Base-by-base conservation (phyloP, 768 basidiomycete genomes). In the Leccinellum luteum region DNA sequence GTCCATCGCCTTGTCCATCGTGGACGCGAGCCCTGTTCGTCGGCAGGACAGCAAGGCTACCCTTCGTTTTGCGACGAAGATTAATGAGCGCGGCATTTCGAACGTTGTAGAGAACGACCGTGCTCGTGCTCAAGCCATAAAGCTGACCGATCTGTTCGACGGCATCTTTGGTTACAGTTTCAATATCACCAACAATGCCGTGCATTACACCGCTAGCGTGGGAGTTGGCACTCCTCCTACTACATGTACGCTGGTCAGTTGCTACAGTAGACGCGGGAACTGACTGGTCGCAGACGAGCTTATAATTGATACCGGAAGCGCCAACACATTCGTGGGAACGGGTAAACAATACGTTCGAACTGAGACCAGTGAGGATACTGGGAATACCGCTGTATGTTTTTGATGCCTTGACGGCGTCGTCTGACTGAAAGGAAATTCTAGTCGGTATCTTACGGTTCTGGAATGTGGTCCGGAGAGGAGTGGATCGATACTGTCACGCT, bases 251-350 rank as follows among this genome's bases (percentile, higher is more conserved):
- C 54, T 15, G 12, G 21, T 30, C 9, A 7, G 25, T 19, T 19
- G 15, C 7, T 3, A 23, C 4, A 25, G 12, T 10, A 9, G 25
- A 60, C n/a, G 19, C 21, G 2, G 15, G 21, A 30, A 28, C 51
- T 60, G 13, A 60, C 1, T 8, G 17, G 14, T 48, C 6, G 10
- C 34, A 74, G 74, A 71, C 43, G 49, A 60, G 8, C 66, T 72
- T 28, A 9, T 72, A 10, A 56, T 72, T 21, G 71, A 72, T 51
- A 72, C 72, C 6, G 71, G 71, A 17, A 74, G 73, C 35, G 52
- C 70, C 12, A 73, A 69, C 54, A 73, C 68, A 3, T 72, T 62
- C 52, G 45, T 72, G 23, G 71, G 71, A 34, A 58, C 64, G 21
- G 32, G n/a, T 14, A 48, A 57, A 4, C 0, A 47, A 28, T 73